Conservation (phyloP, 2,329 filamentous ascomycete species). For the Cladosporium sp. region DNA sequence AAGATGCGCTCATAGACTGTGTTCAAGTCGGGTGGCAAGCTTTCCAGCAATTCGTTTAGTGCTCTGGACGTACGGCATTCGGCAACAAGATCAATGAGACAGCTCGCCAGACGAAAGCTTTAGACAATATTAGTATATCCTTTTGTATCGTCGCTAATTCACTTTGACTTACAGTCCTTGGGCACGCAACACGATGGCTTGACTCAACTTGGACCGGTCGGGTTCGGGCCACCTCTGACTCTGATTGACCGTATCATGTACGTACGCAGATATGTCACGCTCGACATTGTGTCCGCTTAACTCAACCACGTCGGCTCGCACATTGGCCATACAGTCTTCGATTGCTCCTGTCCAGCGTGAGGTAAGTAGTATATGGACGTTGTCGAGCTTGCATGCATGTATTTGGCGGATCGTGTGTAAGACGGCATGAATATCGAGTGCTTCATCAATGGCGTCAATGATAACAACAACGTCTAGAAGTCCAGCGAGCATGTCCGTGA, state of each 20-base stretch:
- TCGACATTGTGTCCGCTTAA: background rate
- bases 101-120: background rate
- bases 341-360: background rate
- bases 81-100: background rate
- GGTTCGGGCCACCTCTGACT: background rate
- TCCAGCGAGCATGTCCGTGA: background rate
- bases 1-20: background rate
- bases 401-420: background rate
- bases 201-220: background rate
- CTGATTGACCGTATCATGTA: background rate
- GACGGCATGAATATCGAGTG: background rate
- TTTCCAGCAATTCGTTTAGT: background rate
- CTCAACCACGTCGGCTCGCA: background rate
- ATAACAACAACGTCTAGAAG: background rate
- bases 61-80: background rate
- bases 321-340: background rate
- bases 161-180: background rate
- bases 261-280: background rate
- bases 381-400: background rate
- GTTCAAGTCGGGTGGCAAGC: background rate
- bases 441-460: background rate
- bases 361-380: background rate
- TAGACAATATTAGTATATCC: background rate
- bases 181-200: background rate
- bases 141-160: background rate